Evolutionary conservation across 768 basidiomycete genomes (phyloP).

Genomic region (Amanita pseudoporphyria): DNA sequence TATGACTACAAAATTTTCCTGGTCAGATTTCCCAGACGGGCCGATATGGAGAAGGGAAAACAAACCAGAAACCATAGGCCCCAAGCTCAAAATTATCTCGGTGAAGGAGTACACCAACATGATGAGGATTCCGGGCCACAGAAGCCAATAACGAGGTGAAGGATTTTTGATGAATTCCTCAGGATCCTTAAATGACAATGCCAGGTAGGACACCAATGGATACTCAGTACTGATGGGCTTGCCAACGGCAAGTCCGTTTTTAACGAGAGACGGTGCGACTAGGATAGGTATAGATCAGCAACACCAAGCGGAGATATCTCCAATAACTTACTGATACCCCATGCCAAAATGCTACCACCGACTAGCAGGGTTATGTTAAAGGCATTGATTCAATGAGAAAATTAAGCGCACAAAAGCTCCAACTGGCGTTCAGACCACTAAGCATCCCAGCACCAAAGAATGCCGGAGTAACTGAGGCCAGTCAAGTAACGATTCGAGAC

Average conservation of each 20-base stretch:
- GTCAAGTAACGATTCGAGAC: not conserved
- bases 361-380: slow-evolving; percentile 22
- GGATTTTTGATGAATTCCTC: slow-evolving; percentile 29
- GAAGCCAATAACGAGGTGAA: slow-evolving; percentile 51
- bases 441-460: slow-evolving; percentile 55
- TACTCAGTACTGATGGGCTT: slow-evolving; percentile 23
- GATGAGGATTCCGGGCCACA: slow-evolving; percentile 54
- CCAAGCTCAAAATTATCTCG: slow-evolving; percentile 35
- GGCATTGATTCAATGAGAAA: not conserved
- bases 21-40: not conserved
- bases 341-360: slow-evolving; percentile 44
- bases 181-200: slow-evolving; percentile 37
- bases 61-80: slow-evolving; percentile 25
- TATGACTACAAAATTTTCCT: not conserved
- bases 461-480: slow-evolving; percentile 34
- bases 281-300: not conserved
- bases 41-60: not conserved
- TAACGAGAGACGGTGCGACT: slow-evolving; percentile 45
- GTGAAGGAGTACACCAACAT: slow-evolving; percentile 54
- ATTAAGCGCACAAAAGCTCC: slow-evolving; percentile 41
- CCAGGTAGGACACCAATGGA: slow-evolving; percentile 34
- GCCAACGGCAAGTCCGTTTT: slow-evolving; percentile 43
- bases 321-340: slow-evolving; percentile 40
- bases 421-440: slow-evolving; percentile 45
- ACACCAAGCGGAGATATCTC: not conserved